A percentile compares a stretch with the other conserved stretches of the same genome.
phyloP scores from a whole-genome alignment of 2,329 filamentous ascomycete species.

The Cladophialophora carrionii region DNA sequence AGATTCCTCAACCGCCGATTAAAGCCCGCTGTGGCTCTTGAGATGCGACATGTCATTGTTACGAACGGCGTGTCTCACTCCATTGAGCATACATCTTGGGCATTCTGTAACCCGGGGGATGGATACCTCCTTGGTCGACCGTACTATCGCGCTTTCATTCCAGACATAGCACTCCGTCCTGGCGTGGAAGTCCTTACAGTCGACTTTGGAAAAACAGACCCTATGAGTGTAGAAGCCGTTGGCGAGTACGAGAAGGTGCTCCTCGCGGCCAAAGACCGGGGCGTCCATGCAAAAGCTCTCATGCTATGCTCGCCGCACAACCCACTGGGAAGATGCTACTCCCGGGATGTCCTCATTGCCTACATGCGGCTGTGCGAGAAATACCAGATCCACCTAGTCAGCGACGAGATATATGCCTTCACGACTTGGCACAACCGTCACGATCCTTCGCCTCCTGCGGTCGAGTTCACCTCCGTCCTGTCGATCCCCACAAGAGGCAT shows the following conservation, averaged over 20 bases:
- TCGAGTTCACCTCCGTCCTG: slow-evolving; percentile 53
- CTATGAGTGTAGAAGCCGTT: slow-evolving; percentile 49
- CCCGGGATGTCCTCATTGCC: slow-evolving; percentile 46
- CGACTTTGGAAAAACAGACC: slow-evolving; percentile 51
- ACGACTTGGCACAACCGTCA: slow-evolving; percentile 54
- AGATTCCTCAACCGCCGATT: slow-evolving; percentile 44
- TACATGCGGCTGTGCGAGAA: slow-evolving; percentile 56
- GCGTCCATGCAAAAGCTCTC: slow-evolving; percentile 52
- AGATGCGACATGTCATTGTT: slow-evolving; percentile 41
- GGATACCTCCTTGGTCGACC: slow-evolving; percentile 45
- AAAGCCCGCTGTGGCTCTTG: slow-evolving; percentile 39
- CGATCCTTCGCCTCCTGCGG: slow-evolving; percentile 36
- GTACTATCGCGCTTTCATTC: slow-evolving; percentile 54
- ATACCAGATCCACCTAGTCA: slow-evolving; percentile 58
- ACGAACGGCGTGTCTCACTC: slow-evolving; percentile 45
- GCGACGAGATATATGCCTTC: slow-evolving; percentile 63
- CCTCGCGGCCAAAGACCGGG: slow-evolving; percentile 44
- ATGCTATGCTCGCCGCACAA: slow-evolving; percentile 59
- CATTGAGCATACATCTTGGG: slow-evolving; percentile 45
- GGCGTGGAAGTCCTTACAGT: slow-evolving; percentile 51
- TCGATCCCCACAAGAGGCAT: slow-evolving; percentile 50
- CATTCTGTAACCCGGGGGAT: slow-evolving; percentile 43
- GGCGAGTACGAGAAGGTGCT: slow-evolving; percentile 52
- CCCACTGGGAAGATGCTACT: slow-evolving; percentile 56
- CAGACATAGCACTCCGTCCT: slow-evolving; percentile 52